Base-by-base conservation (phyloP, 306 rosid genomes). In the Cucurbita moschata region DNA sequence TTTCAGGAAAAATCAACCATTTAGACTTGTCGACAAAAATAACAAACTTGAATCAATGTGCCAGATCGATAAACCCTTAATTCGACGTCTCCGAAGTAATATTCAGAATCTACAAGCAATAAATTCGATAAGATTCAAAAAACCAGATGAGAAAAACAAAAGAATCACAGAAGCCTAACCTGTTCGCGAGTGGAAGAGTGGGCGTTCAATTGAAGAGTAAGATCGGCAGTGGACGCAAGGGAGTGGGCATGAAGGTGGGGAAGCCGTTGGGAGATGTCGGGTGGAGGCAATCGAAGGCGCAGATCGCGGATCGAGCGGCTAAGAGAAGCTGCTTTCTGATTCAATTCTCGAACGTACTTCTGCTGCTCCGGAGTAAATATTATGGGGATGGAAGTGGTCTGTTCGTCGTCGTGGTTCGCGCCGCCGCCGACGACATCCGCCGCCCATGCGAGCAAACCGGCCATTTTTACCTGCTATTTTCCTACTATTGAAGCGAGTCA, bases 241-340 rank as follows among this genome's bases (percentile, higher is more conserved):
- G 97, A 85, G 74, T 94, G 97, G 0, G 97, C 98, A 66, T 90
- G 98, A 68, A 94, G 96, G 65, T 90, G 95, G 74, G 98, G 98
- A 35, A 94, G 98, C 59, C 98, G 88, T 44, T 89, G 92, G 3
- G 98, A 89, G 30, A 94, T 87, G 61, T 90, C 91, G 0, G 85
- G 96, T 0, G 98, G 98, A 78, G 98, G 98, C 18, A 94, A 76
- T 76, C 97, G 80, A 19, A 82, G 83, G 9, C 98, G 97, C 66
- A 94, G 90, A 86, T 90, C 97, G 3, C 86, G 88, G 83, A 94
- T 91, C 86, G 79, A 77, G 77, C 96, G 91, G 79, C 83, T 82
- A 40, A 94, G 83, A 81, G 90, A 82, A 42, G 77, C 50, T 0
- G 91, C 86, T 61, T 87, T 94, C 13, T 23, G 80, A 76, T 90